Evolutionary conservation across 306 rosid genomes (phyloP), one percentile per base, ranked within the genome.

Genomic region (Citrullus mucosospermus): DNA sequence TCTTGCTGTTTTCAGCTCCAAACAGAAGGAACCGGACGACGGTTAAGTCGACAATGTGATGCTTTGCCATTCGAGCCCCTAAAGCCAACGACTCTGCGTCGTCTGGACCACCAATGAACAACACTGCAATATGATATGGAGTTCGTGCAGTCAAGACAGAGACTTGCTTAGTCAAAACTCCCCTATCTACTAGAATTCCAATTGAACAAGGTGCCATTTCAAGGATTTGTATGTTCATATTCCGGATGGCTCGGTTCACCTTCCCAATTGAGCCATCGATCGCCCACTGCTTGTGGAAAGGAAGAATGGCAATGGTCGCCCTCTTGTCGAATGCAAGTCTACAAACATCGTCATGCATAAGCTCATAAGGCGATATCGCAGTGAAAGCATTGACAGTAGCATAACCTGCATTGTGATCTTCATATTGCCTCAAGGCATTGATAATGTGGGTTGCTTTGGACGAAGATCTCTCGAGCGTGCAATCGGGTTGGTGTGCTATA

Each of bases 61-160:
- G 91, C 20, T 81, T 81, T 0, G 88, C 84, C 95, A 92, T 92
- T 39, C 91, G 87, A 11, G 87, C 61, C 15, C 88, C 88, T 12
- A 83, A 92, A 4, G 97, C 93, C 30, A 90, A 79, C 17, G 97
- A 80, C 81, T 92, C 95, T 0, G 86, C 89, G 28, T 92, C 97
- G 38, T 92, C 97, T 6, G 79, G 77, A 6, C 97, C 97, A 0
- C 97, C 95, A 11, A 90, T 60, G 93, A 85, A 92, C 78, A 92
- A 36, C n/a, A 92, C 89, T 0, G 80, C 90, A 3, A 87, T 86
- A 44, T 80, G 89, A 80, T 28, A 86, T 25, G 67, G 17, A 38
- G 79, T 9, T 78, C 50, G 80, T 1, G 69, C 28, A 7, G 75
- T 15, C 6, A 82, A 74, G 48, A 88, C 78, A 4, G 88, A 83